phyloP scores from a whole-genome alignment of 73 alveolate genomes.

The Strombidium stylifer region DNA sequence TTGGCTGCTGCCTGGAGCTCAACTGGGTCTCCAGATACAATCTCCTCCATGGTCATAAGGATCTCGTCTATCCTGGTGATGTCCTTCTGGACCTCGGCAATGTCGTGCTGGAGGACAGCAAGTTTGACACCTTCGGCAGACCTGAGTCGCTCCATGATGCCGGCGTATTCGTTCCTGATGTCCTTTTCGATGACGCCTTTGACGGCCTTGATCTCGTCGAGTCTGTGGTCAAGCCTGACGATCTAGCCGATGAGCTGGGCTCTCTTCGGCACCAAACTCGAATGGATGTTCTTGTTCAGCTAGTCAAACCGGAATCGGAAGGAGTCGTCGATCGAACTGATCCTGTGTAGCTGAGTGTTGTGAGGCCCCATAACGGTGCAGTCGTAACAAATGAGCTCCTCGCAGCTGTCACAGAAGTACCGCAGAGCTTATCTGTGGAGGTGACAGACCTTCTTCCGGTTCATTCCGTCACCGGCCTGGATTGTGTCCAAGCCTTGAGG shows the following conservation, averaged over 20 bases:
- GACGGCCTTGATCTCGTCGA: constrained; percentile 90
- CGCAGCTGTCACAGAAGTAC: constrained; percentile 94
- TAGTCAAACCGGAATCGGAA: constrained; percentile 81
- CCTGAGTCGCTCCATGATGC: constrained; percentile 94
- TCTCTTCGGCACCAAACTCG: constrained; percentile 84
- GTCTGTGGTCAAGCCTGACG: constrained; percentile 78
- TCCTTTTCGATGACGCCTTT: constrained; percentile 94
- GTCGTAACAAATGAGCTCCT: constrained; percentile 94
- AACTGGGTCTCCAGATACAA: constrained; percentile 53
- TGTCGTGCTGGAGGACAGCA: constrained; percentile 94
- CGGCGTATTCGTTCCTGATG: constrained; percentile 91
- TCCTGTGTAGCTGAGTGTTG: constrained; percentile 92
- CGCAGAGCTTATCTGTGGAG: constrained; percentile 71
- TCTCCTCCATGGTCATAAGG: constrained; percentile 77
- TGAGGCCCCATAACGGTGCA: constrained; percentile 97
- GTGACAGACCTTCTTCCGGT: constrained; percentile 51
- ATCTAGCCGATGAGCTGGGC: constrained; percentile 85
- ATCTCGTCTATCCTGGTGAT: constrained; percentile 92
- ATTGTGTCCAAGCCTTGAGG: not conserved
- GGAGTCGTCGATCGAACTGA: constrained; percentile 87
- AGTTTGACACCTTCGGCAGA: constrained; percentile 93
- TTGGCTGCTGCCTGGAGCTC: not conserved
- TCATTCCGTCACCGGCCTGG: constrained; percentile 2
- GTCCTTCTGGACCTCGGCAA: constrained; percentile 93
- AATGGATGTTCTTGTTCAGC: constrained; percentile 69